Evolutionary conservation across 1,284 basidiomycete genomes (phyloP).

Genomic region (Leccinum fallax): DNA sequence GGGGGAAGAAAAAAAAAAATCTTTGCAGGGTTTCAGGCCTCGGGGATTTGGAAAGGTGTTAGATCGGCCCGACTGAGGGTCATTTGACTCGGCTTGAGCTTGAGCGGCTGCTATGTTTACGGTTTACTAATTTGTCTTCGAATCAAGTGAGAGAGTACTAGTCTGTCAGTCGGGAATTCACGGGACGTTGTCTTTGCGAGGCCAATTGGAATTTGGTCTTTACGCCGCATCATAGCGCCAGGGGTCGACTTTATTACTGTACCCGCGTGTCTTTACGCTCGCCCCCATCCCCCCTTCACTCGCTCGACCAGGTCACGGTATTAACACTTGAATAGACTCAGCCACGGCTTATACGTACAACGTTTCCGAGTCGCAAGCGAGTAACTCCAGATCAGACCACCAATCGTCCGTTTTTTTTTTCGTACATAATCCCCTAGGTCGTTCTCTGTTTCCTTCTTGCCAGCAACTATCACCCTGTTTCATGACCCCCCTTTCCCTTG

Average conservation of each 20-base stretch:
- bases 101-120: background rate
- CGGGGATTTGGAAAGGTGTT: background rate
- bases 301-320: conserved; percentile 4
- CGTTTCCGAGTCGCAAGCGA: conserved; percentile 8
- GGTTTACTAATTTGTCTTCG: background rate
- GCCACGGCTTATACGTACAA: background rate
- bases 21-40: background rate
- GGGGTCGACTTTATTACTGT: background rate
- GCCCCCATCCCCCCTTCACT: background rate
- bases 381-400: conserved; percentile 12
- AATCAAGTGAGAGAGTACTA: no score
- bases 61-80: background rate
- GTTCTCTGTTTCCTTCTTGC: background rate
- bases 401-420: conserved; percentile 16
- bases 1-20: background rate
- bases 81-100: background rate
- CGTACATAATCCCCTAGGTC: conserved; percentile 19
- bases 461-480: background rate
- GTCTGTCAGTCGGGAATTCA: no score
- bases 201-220: background rate
- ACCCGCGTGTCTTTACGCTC: background rate
- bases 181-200: background rate
- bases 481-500: conserved; percentile 26
- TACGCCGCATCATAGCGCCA: background rate
- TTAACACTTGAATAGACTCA: background rate